These are phyloP conservation scores for Fusarium liriodendri DNA, from an alignment of 2,329 filamentous ascomycete species.

Conservation along the genomic window DNA sequence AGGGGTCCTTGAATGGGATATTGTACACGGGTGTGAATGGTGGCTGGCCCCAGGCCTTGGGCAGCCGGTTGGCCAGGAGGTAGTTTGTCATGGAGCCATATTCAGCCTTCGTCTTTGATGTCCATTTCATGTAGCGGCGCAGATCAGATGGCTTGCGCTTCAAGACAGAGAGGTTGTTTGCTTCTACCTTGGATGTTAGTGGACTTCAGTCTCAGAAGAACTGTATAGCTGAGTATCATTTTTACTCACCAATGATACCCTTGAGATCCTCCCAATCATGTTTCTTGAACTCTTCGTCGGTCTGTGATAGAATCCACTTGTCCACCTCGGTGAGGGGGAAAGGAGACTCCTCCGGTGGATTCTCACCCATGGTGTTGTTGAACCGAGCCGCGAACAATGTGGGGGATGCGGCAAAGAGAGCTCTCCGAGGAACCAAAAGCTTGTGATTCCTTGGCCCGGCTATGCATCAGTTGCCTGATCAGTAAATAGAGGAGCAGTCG, in stretches of 20 bases:
- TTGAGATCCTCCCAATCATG: slow-evolving; percentile 81
- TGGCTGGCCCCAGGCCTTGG: slow-evolving; percentile 71
- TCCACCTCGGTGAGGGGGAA: slow-evolving; percentile 72
- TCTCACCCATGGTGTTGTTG: slow-evolving; percentile 54
- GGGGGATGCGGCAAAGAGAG: not conserved
- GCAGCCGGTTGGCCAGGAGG: slow-evolving; percentile 78
- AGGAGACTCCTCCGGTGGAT: slow-evolving; percentile 55
- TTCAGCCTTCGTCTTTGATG: slow-evolving; percentile 72
- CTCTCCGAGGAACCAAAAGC: not conserved
- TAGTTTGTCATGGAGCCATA: slow-evolving; percentile 87
- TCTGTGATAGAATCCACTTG: slow-evolving; percentile 67
- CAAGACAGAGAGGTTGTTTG: slow-evolving; percentile 76
- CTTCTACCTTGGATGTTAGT: slow-evolving; percentile 49
- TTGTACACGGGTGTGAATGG: slow-evolving; percentile 65
- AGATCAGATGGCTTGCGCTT: slow-evolving; percentile 85
- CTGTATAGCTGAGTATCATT: not conserved
- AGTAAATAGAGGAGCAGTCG: not conserved
- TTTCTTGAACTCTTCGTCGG: slow-evolving; percentile 76
- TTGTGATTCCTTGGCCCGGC: not conserved
- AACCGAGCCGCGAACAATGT: not conserved
- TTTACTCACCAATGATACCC: slow-evolving; percentile 69
- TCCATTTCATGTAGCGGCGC: slow-evolving; percentile 83
- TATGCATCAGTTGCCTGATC: not conserved
- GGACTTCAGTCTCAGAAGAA: not conserved
- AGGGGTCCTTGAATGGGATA: slow-evolving; percentile 63